These are phyloP conservation scores for Fusarium circinatum DNA, from an alignment of 2,329 filamentous ascomycete genomes.

Conservation along the genomic window DNA sequence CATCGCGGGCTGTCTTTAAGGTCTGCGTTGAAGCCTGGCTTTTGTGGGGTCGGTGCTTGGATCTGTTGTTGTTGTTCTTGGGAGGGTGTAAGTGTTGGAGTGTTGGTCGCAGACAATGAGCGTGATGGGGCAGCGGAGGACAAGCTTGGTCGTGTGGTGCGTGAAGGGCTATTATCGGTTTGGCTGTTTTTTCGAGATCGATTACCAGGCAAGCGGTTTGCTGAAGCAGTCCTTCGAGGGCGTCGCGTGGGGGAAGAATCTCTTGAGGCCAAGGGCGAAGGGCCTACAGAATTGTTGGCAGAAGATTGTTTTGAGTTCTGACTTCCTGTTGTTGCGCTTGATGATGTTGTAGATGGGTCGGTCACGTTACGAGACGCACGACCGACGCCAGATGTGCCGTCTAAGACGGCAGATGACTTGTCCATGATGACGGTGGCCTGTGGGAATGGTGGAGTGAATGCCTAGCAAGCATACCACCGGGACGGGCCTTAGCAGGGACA, in stretches of 20 bases:
- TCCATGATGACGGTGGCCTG: constrained; percentile 48
- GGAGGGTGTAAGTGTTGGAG: constrained; percentile 71
- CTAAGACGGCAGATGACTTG: constrained; percentile 46
- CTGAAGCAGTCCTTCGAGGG: constrained; percentile 49
- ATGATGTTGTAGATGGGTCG: constrained; percentile 38
- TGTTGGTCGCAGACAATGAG: constrained; percentile 74
- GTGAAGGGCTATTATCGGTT: constrained; percentile 71
- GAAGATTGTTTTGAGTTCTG: constrained; percentile 52
- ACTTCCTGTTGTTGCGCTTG: constrained; percentile 40
- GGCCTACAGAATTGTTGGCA: constrained; percentile 49
- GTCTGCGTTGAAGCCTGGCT: constrained; percentile 63
- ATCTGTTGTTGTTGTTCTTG: constrained; percentile 68
- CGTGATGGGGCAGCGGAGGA: constrained; percentile 72
- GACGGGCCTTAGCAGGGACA: constrained; percentile 46
- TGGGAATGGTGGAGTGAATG: constrained; percentile 44
- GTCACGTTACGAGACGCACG: constrained; percentile 32
- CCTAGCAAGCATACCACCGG: constrained; percentile 49
- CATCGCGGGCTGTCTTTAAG: constrained; percentile 72
- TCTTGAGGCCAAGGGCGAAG: constrained; percentile 54
- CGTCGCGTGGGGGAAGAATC: constrained; percentile 61
- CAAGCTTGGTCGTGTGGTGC: constrained; percentile 60
- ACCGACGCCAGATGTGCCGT: constrained; percentile 39
- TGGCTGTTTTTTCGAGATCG: constrained; percentile 73
- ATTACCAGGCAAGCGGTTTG: constrained; percentile 51
- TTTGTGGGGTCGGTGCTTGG: constrained; percentile 72